Base-by-base conservation (phyloP, 306 rosid species). In the Trifolium fragiferum region DNA sequence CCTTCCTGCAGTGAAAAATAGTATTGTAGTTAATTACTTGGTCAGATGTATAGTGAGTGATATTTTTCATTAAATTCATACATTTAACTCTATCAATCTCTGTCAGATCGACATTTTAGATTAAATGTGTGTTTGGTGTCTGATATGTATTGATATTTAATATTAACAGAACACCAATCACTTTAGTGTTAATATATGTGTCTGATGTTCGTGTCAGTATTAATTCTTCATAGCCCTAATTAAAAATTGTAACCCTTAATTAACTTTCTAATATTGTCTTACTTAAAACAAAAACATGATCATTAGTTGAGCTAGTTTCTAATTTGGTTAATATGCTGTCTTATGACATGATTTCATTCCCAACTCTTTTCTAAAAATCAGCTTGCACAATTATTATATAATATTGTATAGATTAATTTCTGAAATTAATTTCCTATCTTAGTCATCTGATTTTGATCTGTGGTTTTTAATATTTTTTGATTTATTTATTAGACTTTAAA, bases 1-100 rank as follows among this genome's bases (percentile, higher is more conserved):
- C 80, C 98, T 79, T 94, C 98, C 98, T 94, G 95, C 79, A 83
- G 2, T 37, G 60, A 5, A 66, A 53, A 61, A 19, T 57, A 5
- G 15, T 57, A 5, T 23, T 35, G 18, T 16, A 68, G 71, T 73
- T 66, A 10, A 43, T 68, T 7, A 51, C 19, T 53, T 72, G 54
- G 49, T 43, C n/a, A 64, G 62, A 61, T 27, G 14, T 46, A 66
- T 18, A 58, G 19, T 14, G 20, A 12, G 37, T 8, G 5, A 25
- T 20, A 18, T 50, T 62, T 70, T 69, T 40, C 50, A 51, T 49
- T 64, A 50, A 47, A 8, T 40, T 33, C 8, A 18, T 66, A 23
- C 8, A 33, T 64, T 74, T 37, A 35, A 44, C 14, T 43, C 1
- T 23, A 23, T 25, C 27, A 25, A 43, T 1, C 5, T 44, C 2